Evolutionary conservation across 1,284 basidiomycete genomes (phyloP).

Genomic region (Sporisorium graminicola): DNA sequence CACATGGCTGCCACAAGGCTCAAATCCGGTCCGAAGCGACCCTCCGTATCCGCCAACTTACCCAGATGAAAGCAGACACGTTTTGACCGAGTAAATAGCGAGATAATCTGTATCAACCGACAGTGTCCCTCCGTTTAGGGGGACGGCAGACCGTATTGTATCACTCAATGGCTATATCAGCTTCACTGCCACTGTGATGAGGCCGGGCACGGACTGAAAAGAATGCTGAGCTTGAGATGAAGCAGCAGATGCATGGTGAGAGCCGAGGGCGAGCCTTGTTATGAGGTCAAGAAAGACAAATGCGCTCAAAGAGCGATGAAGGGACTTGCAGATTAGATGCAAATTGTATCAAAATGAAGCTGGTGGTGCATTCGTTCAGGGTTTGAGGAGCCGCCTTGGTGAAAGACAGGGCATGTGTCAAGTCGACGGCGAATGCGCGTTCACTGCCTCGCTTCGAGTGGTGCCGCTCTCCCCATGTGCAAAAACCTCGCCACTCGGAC

Average conservation of each 20-base stretch:
- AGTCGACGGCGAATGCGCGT: background rate
- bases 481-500: no score
- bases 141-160: background rate
- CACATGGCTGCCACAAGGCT: slow-evolving; percentile 38
- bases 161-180: no score
- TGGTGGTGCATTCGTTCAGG: no score
- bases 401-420: no score
- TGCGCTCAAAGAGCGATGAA: no score
- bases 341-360: no score
- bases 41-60: background rate
- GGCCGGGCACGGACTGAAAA: background rate
- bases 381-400: background rate
- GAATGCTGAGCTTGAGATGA: slow-evolving; percentile 12
- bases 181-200: background rate
- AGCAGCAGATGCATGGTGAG: background rate
- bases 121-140: background rate
- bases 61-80: background rate
- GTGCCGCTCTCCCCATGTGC: no score
- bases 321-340: no score
- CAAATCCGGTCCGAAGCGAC: slow-evolving; percentile 8
- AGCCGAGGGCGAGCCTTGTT: no score
- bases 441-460: no score
- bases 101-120: background rate
- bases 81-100: background rate
- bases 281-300: no score